phyloP scores from a whole-genome alignment of 805 yeast species.

The Saccharomycopsis malanga region DNA sequence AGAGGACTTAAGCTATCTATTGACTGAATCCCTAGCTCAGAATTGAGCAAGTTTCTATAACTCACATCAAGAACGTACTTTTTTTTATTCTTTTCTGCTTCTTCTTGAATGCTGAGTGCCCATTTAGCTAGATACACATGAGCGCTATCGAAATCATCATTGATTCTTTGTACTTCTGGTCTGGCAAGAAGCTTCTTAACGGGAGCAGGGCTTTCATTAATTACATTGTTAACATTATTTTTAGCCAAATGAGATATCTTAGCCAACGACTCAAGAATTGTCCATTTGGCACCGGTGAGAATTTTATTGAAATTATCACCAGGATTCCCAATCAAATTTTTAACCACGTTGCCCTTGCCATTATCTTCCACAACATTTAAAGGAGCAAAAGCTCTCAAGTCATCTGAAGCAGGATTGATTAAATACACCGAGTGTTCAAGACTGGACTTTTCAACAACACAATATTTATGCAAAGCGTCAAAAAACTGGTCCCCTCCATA shows the following conservation, averaged over 20 bases:
- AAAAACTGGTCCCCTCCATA: conserved; percentile 93
- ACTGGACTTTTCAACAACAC: conserved; percentile 60
- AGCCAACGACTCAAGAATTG: conserved; percentile 76
- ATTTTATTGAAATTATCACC: conserved; percentile 37
- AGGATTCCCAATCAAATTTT: conserved; percentile 23
- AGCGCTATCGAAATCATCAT: conserved; percentile 91
- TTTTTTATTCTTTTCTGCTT: conserved; percentile 55
- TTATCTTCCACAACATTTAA: conserved; percentile 30
- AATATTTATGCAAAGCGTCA: conserved; percentile 42
- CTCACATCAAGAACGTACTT: conserved; percentile 48
- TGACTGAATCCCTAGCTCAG: conserved; percentile 53
- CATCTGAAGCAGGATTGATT: conserved; percentile 70
- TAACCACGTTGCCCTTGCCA: background rate
- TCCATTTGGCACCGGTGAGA: conserved; percentile 75
- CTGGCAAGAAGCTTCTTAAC: conserved; percentile 52
- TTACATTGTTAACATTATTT: conserved; percentile 54
- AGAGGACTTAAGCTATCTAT: conserved; percentile 46
- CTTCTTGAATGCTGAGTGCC: conserved; percentile 92
- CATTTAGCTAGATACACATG: conserved; percentile 89
- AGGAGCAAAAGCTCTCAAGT: conserved; percentile 52
- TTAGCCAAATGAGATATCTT: conserved; percentile 60
- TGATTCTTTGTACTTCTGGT: conserved; percentile 74
- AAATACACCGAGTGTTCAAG: conserved; percentile 67
- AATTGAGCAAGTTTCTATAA: conserved; percentile 45
- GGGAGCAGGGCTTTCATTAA: conserved; percentile 50